phyloP scores from a whole-genome alignment of 768 basidiomycete genomes.

The Daedalea quercina region DNA sequence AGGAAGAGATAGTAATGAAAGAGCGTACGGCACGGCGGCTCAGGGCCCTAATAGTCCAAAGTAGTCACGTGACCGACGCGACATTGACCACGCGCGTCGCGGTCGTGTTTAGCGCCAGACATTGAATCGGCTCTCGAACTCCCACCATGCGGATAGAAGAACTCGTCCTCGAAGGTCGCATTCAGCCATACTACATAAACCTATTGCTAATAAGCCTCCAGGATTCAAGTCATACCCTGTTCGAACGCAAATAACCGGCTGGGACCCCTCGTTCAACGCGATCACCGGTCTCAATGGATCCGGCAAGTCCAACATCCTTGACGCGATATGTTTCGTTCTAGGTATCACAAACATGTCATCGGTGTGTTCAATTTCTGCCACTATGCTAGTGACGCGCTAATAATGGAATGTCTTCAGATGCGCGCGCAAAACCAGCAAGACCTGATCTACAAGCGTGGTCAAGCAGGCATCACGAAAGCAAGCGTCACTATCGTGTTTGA shows the following conservation, averaged over 20 bases:
- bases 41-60: background rate
- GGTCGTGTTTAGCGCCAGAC: background rate
- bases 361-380: constrained; percentile 33
- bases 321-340: constrained; percentile 98
- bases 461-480: constrained; percentile 94
- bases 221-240: constrained; percentile 99
- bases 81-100: background rate
- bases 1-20: background rate
- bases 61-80: constrained; percentile 1
- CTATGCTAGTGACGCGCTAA: background rate
- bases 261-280: constrained; percentile 98
- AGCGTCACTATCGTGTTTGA: constrained; percentile 99
- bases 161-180: constrained; percentile 81
- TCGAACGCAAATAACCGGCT: constrained; percentile 90
- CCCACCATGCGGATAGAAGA: constrained; percentile 84
- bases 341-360: constrained; percentile 97
- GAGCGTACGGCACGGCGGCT: background rate
- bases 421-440: constrained; percentile 94
- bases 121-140: background rate
- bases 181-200: background rate
- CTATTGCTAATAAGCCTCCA: constrained; percentile 27
- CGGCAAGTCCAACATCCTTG: constrained; percentile 98
- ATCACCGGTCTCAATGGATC: constrained; percentile 96
- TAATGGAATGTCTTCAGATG: constrained; percentile 55
- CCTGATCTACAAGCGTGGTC: constrained; percentile 98